Conservation (phyloP, 306 rosid species). For the Citrullus colocynthis region DNA sequence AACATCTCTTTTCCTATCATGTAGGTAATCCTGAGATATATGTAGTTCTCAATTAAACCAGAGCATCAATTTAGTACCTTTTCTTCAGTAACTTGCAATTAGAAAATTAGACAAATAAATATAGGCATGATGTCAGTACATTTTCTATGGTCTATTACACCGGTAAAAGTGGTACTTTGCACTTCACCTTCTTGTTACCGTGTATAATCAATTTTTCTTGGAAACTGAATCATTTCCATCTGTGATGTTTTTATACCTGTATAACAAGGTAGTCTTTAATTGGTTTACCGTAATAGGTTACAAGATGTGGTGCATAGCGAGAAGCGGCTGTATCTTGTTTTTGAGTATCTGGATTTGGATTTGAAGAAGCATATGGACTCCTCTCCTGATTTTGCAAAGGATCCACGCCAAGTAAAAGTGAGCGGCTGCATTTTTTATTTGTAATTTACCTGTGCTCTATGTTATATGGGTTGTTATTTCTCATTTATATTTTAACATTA, state of each 20-base stretch:
- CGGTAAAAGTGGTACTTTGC: neutral
- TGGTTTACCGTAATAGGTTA: slow-evolving; percentile 40
- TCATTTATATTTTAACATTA: neutral
- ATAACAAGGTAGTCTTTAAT: slow-evolving; percentile 5
- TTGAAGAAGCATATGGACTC: slow-evolving; percentile 98
- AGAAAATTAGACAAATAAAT: neutral
- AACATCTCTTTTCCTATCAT: neutral
- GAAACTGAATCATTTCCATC: neutral
- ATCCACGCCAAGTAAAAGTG: slow-evolving; percentile 81
- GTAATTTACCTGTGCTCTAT: neutral
- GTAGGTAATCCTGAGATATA: neutral
- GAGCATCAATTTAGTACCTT: neutral
- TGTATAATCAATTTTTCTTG: neutral
- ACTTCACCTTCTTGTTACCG: neutral
- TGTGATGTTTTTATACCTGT: neutral
- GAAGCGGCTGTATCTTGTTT: slow-evolving; percentile 84
- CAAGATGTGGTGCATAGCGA: slow-evolving; percentile 94
- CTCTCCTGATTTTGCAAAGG: slow-evolving; percentile 78
- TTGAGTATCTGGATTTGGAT: slow-evolving; percentile 95
- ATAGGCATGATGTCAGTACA: neutral
- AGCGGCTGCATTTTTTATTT: slow-evolving; percentile 9
- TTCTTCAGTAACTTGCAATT: neutral
- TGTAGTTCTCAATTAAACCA: neutral
- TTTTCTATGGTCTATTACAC: neutral
- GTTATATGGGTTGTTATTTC: neutral